Conservation (phyloP, 2,329 filamentous ascomycete species). For the Tolypocladium ophioglossoides region DNA sequence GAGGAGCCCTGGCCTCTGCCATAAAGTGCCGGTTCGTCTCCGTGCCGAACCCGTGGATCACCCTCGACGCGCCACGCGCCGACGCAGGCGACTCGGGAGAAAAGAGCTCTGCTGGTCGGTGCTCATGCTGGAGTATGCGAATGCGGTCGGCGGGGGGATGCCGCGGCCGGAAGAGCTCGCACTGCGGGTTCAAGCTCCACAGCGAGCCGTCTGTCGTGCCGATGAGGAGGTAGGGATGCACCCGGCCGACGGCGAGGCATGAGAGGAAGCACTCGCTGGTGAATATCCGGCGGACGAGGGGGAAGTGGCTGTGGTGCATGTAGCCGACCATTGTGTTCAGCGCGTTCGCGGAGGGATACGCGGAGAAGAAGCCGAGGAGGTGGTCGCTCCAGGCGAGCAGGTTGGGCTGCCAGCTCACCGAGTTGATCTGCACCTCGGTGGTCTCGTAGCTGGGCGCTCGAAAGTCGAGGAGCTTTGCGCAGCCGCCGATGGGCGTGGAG, state of each 20-base stretch:
- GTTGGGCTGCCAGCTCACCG: slow-evolving; percentile 41
- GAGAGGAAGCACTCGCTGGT: slow-evolving; percentile 39
- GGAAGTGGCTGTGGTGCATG: slow-evolving; percentile 40
- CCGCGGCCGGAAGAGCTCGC: slow-evolving; percentile 23
- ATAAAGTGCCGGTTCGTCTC: slow-evolving; percentile 39
- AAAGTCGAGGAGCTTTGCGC: slow-evolving; percentile 41
- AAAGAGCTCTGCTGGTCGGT: slow-evolving; percentile 25
- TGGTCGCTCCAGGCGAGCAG: slow-evolving; percentile 45
- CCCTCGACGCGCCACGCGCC: slow-evolving; percentile 36
- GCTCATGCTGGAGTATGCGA: slow-evolving; percentile 43
- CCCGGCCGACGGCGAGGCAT: slow-evolving; percentile 36
- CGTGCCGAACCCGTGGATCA: slow-evolving; percentile 39
- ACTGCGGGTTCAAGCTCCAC: slow-evolving; percentile 32
- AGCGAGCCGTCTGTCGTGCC: slow-evolving; percentile 45
- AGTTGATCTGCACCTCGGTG: slow-evolving; percentile 40
- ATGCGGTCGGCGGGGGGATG: slow-evolving; percentile 23
- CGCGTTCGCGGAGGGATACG: slow-evolving; percentile 41
- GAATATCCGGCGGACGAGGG: slow-evolving; percentile 40
- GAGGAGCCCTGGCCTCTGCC: slow-evolving; percentile 26
- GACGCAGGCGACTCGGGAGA: slow-evolving; percentile 15
- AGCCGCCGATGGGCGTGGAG: slow-evolving; percentile 43
- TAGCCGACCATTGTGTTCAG: slow-evolving; percentile 43
- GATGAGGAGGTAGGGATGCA: slow-evolving; percentile 42
- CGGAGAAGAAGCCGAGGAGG: slow-evolving; percentile 41
- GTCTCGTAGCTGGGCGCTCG: slow-evolving; percentile 39